phyloP scores from a whole-genome alignment of 805 yeast genomes.

The Candida insectorum region DNA sequence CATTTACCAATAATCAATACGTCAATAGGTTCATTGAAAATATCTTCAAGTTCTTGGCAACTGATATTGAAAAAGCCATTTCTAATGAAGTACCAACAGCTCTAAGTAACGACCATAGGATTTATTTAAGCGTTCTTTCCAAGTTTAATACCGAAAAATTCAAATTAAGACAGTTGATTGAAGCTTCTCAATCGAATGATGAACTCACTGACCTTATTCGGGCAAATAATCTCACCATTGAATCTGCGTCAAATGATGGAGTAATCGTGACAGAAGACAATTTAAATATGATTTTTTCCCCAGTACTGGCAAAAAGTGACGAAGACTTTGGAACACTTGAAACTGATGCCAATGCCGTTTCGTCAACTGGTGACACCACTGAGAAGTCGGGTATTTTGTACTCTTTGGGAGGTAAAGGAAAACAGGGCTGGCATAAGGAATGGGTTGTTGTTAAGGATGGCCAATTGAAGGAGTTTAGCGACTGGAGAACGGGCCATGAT shows the following conservation, averaged over 20 bases:
- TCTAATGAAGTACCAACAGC: conserved; percentile 12
- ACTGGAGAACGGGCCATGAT: conserved; percentile 71
- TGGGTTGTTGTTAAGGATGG: conserved; percentile 80
- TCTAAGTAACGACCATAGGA: conserved; percentile 19
- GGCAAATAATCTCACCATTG: conserved; percentile 20
- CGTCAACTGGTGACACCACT: conserved; percentile 5
- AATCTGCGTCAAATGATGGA: conserved; percentile 13
- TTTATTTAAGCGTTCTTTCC: conserved; percentile 31
- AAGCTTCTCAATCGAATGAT: conserved; percentile 36
- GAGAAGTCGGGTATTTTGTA: conserved; percentile 46
- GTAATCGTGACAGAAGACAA: conserved; percentile 20
- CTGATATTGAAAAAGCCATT: conserved; percentile 7
- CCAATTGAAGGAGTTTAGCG: conserved; percentile 63
- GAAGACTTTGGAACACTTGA: conserved; percentile 2
- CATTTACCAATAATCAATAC: conserved; percentile 37
- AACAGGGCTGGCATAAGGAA: conserved; percentile 81
- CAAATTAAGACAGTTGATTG: conserved; percentile 39
- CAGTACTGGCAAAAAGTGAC: conserved; percentile 1
- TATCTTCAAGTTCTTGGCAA: conserved; percentile 30
- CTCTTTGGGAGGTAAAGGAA: conserved; percentile 57
- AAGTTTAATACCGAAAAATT: conserved; percentile 40
- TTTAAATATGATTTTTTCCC: conserved; percentile 26
- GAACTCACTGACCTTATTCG: conserved; percentile 34
- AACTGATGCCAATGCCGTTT: background rate
- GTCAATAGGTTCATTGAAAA: conserved; percentile 34